Percentiles rank a stretch among this genome's conserved stretches.
Evolutionary conservation across 202 grass and related monocot species (phyloP).

Genomic region (Digitaria exilis): DNA sequence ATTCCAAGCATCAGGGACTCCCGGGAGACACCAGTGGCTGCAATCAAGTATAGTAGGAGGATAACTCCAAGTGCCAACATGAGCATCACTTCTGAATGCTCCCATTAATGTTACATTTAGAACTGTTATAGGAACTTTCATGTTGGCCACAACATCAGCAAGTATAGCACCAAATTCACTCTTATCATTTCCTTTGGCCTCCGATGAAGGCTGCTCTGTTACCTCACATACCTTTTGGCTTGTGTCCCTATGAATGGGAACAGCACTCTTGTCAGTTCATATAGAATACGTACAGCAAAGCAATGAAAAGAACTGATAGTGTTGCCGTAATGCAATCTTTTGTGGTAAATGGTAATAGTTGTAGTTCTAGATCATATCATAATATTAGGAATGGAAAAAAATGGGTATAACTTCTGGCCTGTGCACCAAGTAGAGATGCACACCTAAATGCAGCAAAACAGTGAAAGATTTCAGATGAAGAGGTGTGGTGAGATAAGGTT

Average conservation of each 20-base stretch:
- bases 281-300: conserved; percentile 4
- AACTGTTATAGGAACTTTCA: conserved; percentile 62
- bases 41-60: conserved; percentile 89
- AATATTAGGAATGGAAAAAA: background rate
- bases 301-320: background rate
- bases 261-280: conserved; percentile 27
- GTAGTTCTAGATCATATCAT: conserved; percentile 3
- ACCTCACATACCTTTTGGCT: conserved; percentile 74
- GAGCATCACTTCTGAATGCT: conserved; percentile 78
- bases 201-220: conserved; percentile 69
- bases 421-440: background rate
- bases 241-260: conserved; percentile 49
- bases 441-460: background rate
- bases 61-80: conserved; percentile 87
- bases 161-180: conserved; percentile 83
- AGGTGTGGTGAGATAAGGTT: background rate
- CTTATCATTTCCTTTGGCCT: conserved; percentile 71
- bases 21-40: conserved; percentile 98
- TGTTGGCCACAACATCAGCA: conserved; percentile 56
- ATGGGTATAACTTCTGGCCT: background rate
- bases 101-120: conserved; percentile 96
- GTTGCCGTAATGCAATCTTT: background rate
- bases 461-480: background rate
- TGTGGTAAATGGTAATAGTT: conserved; percentile 3
- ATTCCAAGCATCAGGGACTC: conserved; percentile 96